Evolutionary conservation across 352 stramenopile species (phyloP), one percentile per base, ranked within the genome.

Genomic region (Globisporangium okanoganense): DNA sequence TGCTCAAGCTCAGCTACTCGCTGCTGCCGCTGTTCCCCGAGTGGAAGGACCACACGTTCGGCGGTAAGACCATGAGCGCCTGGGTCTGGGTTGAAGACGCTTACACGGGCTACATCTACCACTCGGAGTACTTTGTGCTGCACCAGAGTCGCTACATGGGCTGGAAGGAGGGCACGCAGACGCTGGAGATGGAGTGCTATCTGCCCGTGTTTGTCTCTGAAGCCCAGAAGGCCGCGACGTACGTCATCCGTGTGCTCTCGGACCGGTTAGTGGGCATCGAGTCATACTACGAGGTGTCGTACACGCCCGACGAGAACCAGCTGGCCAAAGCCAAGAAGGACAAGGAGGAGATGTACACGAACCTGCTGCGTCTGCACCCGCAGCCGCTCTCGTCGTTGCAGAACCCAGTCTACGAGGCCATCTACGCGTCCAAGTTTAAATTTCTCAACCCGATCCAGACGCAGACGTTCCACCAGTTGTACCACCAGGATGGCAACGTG

Each of bases 11-110:
- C 6, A 85, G 89, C n/a, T 90, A 99, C 38, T 58, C 76, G 12
- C 63, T 94, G 0, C 67, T 60, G 13, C 84, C 84, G 4, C 65
- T 92, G n/a, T 90, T 94, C 44, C 68, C 69, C 0, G 75, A 88
- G 45, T 94, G 84, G 84, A 84, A 82, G 27, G 84, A 92, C 41
- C 62, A 73, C 22, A 65, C 68, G 8, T 80, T 89, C 9, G 70
- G 75, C 10, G 79, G 82, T 6, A 85, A 84, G 48, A 76, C 71
- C 8, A 63, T 92, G 13, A 71, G 78, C 16, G 99, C 97, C 38
- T 99, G 96, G 95, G 71, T 99, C 13, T 99, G 97, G 97, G 88
- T 99, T 13, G 97, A 99, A 82, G 97, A 99, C 66, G 80, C 80
- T 0, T 72, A 86, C 18, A 95, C 84, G 1, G 91, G 97, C 0